Conservation (phyloP, 352 stramenopile species). For the Phytophthora fragariaefolia region DNA sequence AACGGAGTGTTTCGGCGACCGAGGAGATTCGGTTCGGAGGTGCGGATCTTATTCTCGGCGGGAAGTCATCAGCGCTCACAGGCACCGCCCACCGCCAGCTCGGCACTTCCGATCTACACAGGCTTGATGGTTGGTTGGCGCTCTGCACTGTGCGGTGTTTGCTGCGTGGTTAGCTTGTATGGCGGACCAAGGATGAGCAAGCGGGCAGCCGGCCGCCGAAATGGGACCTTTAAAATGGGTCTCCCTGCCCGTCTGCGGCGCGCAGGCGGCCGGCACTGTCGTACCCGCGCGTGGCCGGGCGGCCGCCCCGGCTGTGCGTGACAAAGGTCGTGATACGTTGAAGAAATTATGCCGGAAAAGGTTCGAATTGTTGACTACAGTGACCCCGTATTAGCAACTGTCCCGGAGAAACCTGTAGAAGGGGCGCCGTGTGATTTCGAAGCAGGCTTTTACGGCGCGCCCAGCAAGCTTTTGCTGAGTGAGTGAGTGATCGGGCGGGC, state of each 20-base stretch:
- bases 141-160: no score
- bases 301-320: neutral
- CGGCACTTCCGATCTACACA: no score
- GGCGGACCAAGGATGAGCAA: no score
- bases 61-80: no score
- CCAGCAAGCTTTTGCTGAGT: conserved; percentile 26
- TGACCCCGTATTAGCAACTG: conserved; percentile 18
- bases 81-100: no score
- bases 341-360: conserved; percentile 31
- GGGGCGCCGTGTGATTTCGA: conserved; percentile 27
- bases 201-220: no score
- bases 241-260: conserved; percentile 13
- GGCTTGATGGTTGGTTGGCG: no score
- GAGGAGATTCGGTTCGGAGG: neutral
- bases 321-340: conserved; percentile 32
- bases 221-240: conserved; percentile 4
- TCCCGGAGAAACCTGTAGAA: conserved; percentile 10
- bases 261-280: conserved; percentile 29
- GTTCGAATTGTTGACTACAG: conserved; percentile 33
- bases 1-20: neutral
- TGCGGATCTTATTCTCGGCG: neutral
- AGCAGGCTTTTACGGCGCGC: conserved; percentile 26
- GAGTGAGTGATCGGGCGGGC: conserved; percentile 4
- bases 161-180: no score
- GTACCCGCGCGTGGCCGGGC: conserved; percentile 21